These are phyloP conservation scores for Mortierella polycephala DNA, from an alignment of 371 early-diverging fungal genomes.

Conservation along the genomic window DNA sequence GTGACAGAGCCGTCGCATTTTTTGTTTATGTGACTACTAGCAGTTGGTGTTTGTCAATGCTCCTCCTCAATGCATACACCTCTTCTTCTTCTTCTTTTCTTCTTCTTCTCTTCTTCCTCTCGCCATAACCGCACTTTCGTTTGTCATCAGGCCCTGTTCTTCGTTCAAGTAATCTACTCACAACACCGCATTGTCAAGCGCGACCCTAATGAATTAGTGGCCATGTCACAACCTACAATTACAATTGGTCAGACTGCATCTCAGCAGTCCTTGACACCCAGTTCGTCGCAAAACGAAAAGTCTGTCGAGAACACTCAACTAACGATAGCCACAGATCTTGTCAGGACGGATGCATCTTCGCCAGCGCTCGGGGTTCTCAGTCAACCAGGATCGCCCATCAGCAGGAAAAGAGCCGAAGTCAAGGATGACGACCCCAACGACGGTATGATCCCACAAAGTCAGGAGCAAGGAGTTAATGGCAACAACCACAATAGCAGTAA, in stretches of 20 bases:
- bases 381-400: constrained; percentile 12
- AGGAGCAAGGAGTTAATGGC: background rate
- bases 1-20: background rate
- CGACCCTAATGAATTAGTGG: background rate
- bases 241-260: background rate
- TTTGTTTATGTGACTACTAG: too few species aligned
- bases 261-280: background rate
- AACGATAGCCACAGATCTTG: background rate
- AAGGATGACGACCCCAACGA: constrained; percentile 11
- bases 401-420: constrained; percentile 21
- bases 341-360: background rate
- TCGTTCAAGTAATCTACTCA: background rate
- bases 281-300: background rate
- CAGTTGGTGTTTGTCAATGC: background rate
- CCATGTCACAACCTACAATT: background rate
- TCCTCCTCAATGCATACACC: background rate
- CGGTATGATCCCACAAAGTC: background rate
- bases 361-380: background rate
- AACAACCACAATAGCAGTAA: background rate
- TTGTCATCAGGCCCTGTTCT: background rate
- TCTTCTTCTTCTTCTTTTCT: background rate
- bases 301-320: background rate
- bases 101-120: background rate
- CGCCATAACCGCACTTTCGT: background rate
- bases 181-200: background rate